These are phyloP conservation scores for Auricularia sp. DNA, from an alignment of 768 basidiomycete genomes.

Conservation along the genomic window DNA sequence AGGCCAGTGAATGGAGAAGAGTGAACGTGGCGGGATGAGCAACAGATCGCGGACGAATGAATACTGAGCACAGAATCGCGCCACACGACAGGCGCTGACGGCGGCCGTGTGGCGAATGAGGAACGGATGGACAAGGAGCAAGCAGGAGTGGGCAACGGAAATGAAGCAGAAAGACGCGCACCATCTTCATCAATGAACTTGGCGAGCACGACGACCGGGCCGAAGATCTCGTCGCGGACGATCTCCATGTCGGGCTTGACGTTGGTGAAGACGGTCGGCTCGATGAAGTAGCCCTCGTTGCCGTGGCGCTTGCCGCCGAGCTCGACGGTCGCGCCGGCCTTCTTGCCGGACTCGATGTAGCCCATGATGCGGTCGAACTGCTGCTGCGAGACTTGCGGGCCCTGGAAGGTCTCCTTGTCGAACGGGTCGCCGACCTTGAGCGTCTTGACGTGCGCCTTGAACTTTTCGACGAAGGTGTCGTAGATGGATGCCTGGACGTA, in stretches of 20 bases:
- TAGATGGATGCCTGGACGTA: slow-evolving; percentile 84
- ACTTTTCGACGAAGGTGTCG: slow-evolving; percentile 64
- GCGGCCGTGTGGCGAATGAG: neutral
- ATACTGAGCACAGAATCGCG: too few species aligned
- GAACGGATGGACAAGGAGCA: neutral
- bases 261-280: slow-evolving; percentile 68
- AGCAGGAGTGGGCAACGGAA: neutral
- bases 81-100: neutral
- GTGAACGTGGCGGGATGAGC: too few species aligned
- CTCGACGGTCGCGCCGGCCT: slow-evolving; percentile 67
- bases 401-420: slow-evolving; percentile 61
- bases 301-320: slow-evolving; percentile 73
- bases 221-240: slow-evolving; percentile 71
- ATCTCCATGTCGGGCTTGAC: slow-evolving; percentile 77
- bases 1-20: too few species aligned
- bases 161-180: slow-evolving; percentile 5
- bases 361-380: slow-evolving; percentile 81
- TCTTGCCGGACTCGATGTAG: slow-evolving; percentile 80
- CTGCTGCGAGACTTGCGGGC: slow-evolving; percentile 75
- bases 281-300: slow-evolving; percentile 77
- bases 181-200: slow-evolving; percentile 57
- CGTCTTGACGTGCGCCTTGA: slow-evolving; percentile 57
- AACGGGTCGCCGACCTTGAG: slow-evolving; percentile 74
- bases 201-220: slow-evolving; percentile 66
- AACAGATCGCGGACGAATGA: neutral